Conservation (phyloP, 331 rosid genomes). For the Acacia concinna region DNA sequence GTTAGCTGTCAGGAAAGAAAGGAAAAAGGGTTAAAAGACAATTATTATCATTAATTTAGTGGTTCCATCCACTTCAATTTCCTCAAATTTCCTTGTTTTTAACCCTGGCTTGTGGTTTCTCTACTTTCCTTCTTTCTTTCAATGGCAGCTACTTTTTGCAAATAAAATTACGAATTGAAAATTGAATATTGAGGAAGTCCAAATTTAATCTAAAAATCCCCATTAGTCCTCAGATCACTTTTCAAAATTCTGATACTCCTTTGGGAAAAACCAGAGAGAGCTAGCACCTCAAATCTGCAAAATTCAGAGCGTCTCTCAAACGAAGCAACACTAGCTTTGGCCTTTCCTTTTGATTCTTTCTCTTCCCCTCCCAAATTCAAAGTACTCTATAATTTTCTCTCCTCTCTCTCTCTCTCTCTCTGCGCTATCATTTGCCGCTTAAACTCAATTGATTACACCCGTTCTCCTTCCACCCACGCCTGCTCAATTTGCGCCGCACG, state of each 20-base stretch:
- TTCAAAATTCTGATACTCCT: conserved; percentile 30
- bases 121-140: background rate
- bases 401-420: conserved; percentile 31
- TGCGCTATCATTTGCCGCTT: conserved; percentile 31
- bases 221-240: conserved; percentile 22
- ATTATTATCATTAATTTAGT: background rate
- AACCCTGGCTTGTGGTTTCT: background rate
- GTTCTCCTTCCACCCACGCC: conserved; percentile 40
- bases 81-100: conserved; percentile 12
- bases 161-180: background rate
- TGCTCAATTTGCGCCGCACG: conserved; percentile 47
- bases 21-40: background rate
- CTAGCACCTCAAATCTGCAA: conserved; percentile 17
- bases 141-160: conserved; percentile 29
- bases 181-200: conserved; percentile 32
- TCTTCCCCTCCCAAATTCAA: conserved; percentile 5
- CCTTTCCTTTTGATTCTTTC: conserved; percentile 32
- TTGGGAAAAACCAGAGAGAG: conserved; percentile 21
- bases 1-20: background rate
- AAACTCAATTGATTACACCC: conserved; percentile 48
- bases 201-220: conserved; percentile 32
- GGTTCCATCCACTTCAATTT: background rate
- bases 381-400: background rate
- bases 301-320: conserved; percentile 23
- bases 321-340: background rate